Percentiles rank a stretch among this genome's conserved stretches.
phyloP scores from a whole-genome alignment of 2,329 filamentous ascomycete genomes.

The Cladosporium sp. region DNA sequence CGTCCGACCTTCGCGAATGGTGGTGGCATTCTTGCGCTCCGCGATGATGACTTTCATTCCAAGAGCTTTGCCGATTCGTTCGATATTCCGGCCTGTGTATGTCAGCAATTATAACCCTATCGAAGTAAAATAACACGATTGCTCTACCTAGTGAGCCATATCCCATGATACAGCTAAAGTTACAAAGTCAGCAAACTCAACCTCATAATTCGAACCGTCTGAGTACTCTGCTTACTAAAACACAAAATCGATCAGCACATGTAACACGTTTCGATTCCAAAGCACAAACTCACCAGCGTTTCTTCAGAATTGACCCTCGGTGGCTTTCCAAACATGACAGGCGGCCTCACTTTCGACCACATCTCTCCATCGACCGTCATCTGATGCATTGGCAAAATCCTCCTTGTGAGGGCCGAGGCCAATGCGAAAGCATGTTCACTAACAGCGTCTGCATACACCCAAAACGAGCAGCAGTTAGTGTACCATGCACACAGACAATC shows the following conservation, averaged over 20 bases:
- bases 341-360: conserved; percentile 39
- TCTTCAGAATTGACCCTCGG: conserved; percentile 47
- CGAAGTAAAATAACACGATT: no score
- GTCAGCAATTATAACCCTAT: background rate
- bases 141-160: conserved; percentile 45
- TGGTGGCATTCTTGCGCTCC: conserved; percentile 39
- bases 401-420: conserved; percentile 45
- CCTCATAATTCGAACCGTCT: background rate
- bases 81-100: conserved; percentile 39
- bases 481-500: no score
- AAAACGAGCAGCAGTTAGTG: background rate
- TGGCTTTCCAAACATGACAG: conserved; percentile 32
- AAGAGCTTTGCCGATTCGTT: conserved; percentile 40
- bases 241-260: background rate
- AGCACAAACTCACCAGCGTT: conserved; percentile 35
- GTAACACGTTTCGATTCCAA: background rate
- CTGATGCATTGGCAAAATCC: conserved; percentile 36
- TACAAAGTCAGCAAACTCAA: background rate
- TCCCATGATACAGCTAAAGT: conserved; percentile 37
- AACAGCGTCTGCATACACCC: conserved; percentile 34
- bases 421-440: conserved; percentile 49
- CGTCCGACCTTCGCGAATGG: conserved; percentile 27
- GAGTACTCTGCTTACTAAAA: background rate
- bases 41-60: conserved; percentile 49
- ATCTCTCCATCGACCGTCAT: conserved; percentile 32